Conservation (phyloP, 345 rosid species). For the Abelmoschus esculentus region DNA sequence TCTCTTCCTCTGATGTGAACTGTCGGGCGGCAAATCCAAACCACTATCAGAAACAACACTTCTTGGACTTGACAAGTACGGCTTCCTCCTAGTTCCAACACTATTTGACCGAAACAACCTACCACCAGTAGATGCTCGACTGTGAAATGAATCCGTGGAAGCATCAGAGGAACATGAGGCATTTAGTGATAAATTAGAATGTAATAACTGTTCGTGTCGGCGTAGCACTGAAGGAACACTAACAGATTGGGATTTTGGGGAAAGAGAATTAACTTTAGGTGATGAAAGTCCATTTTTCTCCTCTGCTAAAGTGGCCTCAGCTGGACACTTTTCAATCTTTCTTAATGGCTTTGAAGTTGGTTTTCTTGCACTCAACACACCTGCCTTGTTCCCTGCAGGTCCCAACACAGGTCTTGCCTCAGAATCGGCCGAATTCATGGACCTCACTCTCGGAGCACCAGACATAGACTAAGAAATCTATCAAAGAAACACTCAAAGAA, state of each 20-base stretch:
- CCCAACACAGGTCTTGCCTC: conserved; percentile 69
- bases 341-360: conserved; percentile 54
- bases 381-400: conserved; percentile 59
- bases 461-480: conserved; percentile 36
- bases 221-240: conserved; percentile 54
- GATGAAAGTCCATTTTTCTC: conserved; percentile 33
- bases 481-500: conserved; percentile 13
- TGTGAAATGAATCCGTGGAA: conserved; percentile 76
- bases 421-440: conserved; percentile 68
- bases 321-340: conserved; percentile 42
- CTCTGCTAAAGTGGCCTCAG: conserved; percentile 22
- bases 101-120: conserved; percentile 54
- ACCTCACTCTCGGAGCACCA: conserved; percentile 57
- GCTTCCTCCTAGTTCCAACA: conserved; percentile 50
- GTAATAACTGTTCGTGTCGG: conserved; percentile 63
- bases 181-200: conserved; percentile 57
- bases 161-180: conserved; percentile 96
- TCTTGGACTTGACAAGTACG: conserved; percentile 48
- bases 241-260: conserved; percentile 42
- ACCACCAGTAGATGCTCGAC: conserved; percentile 84
- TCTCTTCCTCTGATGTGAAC: conserved; percentile 51
- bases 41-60: conserved; percentile 67
- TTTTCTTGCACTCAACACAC: conserved; percentile 39
- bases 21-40: conserved; percentile 52
- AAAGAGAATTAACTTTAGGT: conserved; percentile 28